Evolutionary conservation across 2,329 filamentous ascomycete genomes (phyloP).

Genomic region (Talaromyces sp.): DNA sequence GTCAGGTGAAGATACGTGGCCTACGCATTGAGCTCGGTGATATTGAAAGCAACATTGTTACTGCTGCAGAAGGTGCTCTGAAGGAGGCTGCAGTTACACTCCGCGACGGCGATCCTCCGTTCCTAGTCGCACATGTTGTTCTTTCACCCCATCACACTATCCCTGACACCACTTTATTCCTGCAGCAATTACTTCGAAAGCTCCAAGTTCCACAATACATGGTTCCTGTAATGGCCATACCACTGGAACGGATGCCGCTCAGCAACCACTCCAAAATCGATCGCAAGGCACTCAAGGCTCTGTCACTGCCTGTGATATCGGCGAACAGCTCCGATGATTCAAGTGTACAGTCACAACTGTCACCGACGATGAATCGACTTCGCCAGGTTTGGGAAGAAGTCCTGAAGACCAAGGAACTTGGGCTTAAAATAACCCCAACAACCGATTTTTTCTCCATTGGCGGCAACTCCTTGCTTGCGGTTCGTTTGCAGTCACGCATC

Average conservation of each 20-base stretch:
- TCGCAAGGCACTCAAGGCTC: constrained; percentile 17
- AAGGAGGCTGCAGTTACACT: constrained; percentile 6
- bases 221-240: constrained; percentile 31
- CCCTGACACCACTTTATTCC: not conserved
- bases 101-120: constrained; percentile 21
- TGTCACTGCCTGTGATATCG: constrained; percentile 25
- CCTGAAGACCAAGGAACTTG: not conserved
- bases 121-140: constrained; percentile 21
- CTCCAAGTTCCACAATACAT: constrained; percentile 38
- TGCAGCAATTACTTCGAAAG: constrained; percentile 28
- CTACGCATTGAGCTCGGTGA: constrained; percentile 49
- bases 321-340: not conserved
- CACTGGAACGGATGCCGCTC: constrained; percentile 26
- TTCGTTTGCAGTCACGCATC: not conserved
- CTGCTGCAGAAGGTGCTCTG: not conserved
- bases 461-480: constrained; percentile 33
- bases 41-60: constrained; percentile 35
- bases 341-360: not conserved
- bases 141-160: not conserved
- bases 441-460: constrained; percentile 35
- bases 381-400: not conserved
- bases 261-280: constrained; percentile 31
- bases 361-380: not conserved
- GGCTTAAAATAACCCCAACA: not conserved
- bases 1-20: constrained; percentile 20